phyloP scores from a whole-genome alignment of 2,329 filamentous ascomycete genomes.

The Arthrobotrys iridis region DNA sequence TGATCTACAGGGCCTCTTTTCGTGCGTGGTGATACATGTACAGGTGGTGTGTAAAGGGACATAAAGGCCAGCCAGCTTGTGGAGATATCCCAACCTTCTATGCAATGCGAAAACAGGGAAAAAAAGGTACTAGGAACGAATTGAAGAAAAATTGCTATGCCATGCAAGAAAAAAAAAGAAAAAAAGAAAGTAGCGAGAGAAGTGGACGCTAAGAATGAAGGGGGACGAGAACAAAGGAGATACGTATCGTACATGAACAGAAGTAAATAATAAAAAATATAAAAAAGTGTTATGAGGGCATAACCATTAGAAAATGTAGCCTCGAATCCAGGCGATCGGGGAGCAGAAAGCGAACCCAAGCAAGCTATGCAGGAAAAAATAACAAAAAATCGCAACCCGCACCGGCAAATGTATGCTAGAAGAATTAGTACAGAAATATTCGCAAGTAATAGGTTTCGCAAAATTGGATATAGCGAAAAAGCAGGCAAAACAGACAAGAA shows the following conservation, averaged over 20 bases:
- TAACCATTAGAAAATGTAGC: constrained; percentile 45
- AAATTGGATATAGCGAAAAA: constrained; percentile 16
- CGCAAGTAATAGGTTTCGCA: constrained; percentile 5
- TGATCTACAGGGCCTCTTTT: constrained; percentile 44
- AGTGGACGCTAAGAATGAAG: constrained; percentile 28
- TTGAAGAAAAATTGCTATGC: constrained; percentile 16
- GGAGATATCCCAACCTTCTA: constrained; percentile 52
- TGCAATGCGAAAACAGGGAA: constrained; percentile 36
- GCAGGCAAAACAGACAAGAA: constrained; percentile 8
- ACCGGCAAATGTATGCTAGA: constrained; percentile 46
- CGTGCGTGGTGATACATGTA: constrained; percentile 37
- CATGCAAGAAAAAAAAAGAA: constrained; percentile 16
- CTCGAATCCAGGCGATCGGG: too few relatives aligned
- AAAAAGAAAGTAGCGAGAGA: constrained; percentile 14
- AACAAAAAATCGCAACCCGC: constrained; percentile 49
- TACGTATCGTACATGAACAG: constrained; percentile 53
- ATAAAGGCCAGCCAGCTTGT: constrained; percentile 42
- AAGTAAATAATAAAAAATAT: too few relatives aligned
- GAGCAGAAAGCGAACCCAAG: constrained; percentile 33
- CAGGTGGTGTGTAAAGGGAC: constrained; percentile 17
- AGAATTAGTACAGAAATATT: constrained; percentile 32
- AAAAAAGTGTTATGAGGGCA: constrained; percentile 5
- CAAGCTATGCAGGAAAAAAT: constrained; percentile 50
- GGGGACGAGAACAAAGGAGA: constrained; percentile 29
- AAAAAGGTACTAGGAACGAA: not conserved